Evolutionary conservation across 2,329 filamentous ascomycete species (phyloP).

Genomic region (Claviceps maximensis): DNA sequence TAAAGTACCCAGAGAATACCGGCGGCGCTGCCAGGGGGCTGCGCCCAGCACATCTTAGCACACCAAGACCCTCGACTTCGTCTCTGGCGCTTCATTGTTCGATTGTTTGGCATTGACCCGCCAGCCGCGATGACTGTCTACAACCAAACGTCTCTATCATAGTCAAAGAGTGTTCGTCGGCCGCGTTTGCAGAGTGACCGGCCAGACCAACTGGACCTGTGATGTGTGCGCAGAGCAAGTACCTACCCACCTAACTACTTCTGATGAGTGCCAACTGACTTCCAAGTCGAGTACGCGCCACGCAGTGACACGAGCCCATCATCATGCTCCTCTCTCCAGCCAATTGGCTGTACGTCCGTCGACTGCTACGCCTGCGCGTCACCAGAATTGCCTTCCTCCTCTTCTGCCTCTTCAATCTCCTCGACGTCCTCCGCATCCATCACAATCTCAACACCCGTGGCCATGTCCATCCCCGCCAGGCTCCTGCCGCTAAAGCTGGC

Average conservation of each 20-base stretch:
- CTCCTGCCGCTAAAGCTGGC: background rate
- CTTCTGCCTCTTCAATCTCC: constrained; percentile 22
- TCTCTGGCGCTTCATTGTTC: too few relatives aligned
- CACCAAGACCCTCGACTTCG: too few relatives aligned
- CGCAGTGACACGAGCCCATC: background rate
- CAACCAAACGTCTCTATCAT: background rate
- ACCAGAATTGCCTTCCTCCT: constrained; percentile 22
- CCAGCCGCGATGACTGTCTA: background rate
- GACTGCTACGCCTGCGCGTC: constrained; percentile 23
- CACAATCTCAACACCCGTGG: constrained; percentile 17
- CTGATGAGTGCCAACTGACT: background rate
- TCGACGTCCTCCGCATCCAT: constrained; percentile 27
- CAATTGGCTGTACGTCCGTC: constrained; percentile 23
- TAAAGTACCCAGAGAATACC: background rate
- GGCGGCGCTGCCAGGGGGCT: background rate
- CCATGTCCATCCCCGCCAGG: constrained; percentile 11
- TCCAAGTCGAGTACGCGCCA: background rate
- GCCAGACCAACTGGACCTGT: background rate
- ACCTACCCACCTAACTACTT: background rate
- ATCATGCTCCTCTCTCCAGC: constrained; percentile 17
- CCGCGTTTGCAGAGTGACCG: background rate
- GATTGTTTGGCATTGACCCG: background rate
- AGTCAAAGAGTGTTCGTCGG: background rate
- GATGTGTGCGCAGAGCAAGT: background rate
- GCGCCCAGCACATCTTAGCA: background rate